phyloP scores from a whole-genome alignment of 495 filamentous ascomycete species.

The Lophiotrema nucula region DNA sequence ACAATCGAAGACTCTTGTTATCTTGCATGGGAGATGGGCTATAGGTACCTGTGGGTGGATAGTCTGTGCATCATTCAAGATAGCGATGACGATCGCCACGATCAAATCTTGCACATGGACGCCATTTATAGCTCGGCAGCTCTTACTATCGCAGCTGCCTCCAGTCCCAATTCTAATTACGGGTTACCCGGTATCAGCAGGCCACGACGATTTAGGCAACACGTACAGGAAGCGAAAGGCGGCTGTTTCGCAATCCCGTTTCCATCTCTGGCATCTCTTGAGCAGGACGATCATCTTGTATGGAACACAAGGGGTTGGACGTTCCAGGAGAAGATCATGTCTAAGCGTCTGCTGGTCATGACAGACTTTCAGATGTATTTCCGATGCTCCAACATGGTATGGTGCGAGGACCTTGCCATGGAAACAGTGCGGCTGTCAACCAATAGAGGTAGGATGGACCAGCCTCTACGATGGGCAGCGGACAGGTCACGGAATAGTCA shows the following conservation, averaged over 20 bases:
- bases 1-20: background rate
- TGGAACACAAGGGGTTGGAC: constrained; percentile 1
- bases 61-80: constrained; percentile 5
- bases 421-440: background rate
- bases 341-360: background rate
- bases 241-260: background rate
- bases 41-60: background rate
- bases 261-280: background rate
- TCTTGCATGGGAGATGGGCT: background rate
- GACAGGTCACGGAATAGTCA: no score
- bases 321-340: background rate
- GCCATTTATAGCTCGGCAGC: background rate
- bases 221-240: background rate
- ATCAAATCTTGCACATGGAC: background rate
- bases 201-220: background rate
- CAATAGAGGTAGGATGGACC: background rate
- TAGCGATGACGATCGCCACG: background rate
- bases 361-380: background rate
- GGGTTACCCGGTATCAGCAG: background rate
- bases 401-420: background rate
- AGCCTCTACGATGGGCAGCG: background rate
- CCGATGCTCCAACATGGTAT: background rate
- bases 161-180: background rate
- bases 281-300: background rate
- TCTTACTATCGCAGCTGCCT: background rate